phyloP scores from a whole-genome alignment of 2,329 filamentous ascomycete genomes.

The Balansia obtecta region DNA sequence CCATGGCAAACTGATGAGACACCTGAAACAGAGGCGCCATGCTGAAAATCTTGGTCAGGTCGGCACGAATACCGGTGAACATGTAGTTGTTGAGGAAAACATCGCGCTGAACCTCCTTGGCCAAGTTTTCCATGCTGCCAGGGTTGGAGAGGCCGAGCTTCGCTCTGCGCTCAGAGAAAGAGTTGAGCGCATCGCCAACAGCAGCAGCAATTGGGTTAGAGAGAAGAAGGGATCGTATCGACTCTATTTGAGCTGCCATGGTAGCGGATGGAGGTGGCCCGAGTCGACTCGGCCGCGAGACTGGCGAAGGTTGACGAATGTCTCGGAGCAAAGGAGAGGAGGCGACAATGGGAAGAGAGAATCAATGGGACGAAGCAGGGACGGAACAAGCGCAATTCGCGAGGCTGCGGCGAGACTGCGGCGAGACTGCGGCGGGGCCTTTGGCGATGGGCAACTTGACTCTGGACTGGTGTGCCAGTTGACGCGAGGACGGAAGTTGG shows the following conservation, averaged over 20 bases:
- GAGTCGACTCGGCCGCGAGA: slow-evolving; percentile 14
- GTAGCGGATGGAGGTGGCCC: slow-evolving; percentile 17
- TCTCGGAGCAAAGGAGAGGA: neutral
- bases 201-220: slow-evolving; percentile 61
- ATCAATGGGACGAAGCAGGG: neutral
- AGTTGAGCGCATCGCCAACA: slow-evolving; percentile 64
- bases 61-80: slow-evolving; percentile 91
- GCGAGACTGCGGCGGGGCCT: slow-evolving; percentile 13
- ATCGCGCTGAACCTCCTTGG: slow-evolving; percentile 89
- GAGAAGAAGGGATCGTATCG: slow-evolving; percentile 50
- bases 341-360: neutral
- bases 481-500: slow-evolving; percentile 19
- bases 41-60: slow-evolving; percentile 94
- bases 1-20: slow-evolving; percentile 92
- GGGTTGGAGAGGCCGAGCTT: slow-evolving; percentile 85
- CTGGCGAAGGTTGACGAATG: neutral
- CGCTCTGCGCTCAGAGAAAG: slow-evolving; percentile 75
- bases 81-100: slow-evolving; percentile 93
- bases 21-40: slow-evolving; percentile 90
- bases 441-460: slow-evolving; percentile 12
- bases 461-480: slow-evolving; percentile 16
- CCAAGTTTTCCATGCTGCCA: slow-evolving; percentile 79
- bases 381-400: slow-evolving; percentile 8
- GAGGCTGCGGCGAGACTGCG: slow-evolving; percentile 12
- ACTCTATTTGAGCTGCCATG: slow-evolving; percentile 42